Percentiles rank a stretch among this genome's conserved stretches.
phyloP scores from a whole-genome alignment of 2,329 filamentous ascomycete genomes.

The Fusarium redolens region DNA sequence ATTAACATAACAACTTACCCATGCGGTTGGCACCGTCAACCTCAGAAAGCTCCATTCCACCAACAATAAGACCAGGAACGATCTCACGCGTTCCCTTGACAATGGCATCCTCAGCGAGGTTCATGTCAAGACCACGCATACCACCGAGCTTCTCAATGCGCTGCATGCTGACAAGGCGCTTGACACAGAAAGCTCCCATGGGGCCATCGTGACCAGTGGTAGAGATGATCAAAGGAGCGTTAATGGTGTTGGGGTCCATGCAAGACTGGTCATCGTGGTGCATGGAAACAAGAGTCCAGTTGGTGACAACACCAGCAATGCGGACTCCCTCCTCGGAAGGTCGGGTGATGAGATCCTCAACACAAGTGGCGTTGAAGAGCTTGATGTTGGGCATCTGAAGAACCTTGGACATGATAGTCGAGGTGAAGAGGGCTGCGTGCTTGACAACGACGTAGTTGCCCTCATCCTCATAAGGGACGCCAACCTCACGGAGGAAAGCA shows the following conservation, averaged over 20 bases:
- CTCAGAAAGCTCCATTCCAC: slow-evolving; percentile 93
- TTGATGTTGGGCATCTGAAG: slow-evolving; percentile 90
- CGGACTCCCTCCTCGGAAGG: slow-evolving; percentile 68
- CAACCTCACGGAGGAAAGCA: slow-evolving; percentile 82
- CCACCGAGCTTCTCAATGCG: slow-evolving; percentile 85
- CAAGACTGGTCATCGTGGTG: slow-evolving; percentile 91
- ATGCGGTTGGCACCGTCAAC: slow-evolving; percentile 92
- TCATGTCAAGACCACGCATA: slow-evolving; percentile 96
- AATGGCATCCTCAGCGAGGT: slow-evolving; percentile 89
- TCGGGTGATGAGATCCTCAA: slow-evolving; percentile 93
- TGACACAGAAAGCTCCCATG: slow-evolving; percentile 91
- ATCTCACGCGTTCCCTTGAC: slow-evolving; percentile 92
- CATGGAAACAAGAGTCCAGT: slow-evolving; percentile 93
- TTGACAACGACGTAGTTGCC: slow-evolving; percentile 91
- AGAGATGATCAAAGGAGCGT: slow-evolving; percentile 86
- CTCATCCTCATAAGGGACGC: slow-evolving; percentile 88
- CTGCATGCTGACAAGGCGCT: slow-evolving; percentile 90
- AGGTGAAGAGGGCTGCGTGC: slow-evolving; percentile 93
- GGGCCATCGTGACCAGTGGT: slow-evolving; percentile 93
- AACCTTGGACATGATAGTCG: slow-evolving; percentile 85
- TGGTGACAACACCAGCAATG: slow-evolving; percentile 90
- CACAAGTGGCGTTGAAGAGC: slow-evolving; percentile 93
- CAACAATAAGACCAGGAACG: slow-evolving; percentile 88
- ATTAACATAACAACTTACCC: slow-evolving; percentile 59
- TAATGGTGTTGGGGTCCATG: slow-evolving; percentile 99